Conservation (phyloP, 2,329 filamentous ascomycete genomes). For the Botrytis galanthina region DNA sequence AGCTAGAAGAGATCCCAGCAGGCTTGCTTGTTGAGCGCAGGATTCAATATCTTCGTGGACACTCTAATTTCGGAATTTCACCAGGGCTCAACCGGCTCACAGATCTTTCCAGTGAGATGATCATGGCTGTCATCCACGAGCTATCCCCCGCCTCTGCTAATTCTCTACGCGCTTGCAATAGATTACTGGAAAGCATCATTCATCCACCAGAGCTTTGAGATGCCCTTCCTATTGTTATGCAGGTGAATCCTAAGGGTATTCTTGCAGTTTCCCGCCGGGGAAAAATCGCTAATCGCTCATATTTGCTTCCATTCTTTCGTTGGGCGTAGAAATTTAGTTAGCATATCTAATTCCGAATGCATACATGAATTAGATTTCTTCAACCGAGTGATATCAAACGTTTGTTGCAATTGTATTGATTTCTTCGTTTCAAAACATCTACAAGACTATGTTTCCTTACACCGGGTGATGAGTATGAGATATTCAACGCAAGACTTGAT, state of each 20-base stretch:
- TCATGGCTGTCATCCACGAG: neutral
- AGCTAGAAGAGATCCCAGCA: neutral
- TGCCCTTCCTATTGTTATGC: neutral
- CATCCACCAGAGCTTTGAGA: neutral
- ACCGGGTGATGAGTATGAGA: accelerated
- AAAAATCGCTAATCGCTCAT: neutral
- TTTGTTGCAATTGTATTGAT: neutral
- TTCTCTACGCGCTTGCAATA: neutral
- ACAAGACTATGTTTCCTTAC: neutral
- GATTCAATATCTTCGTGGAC: neutral
- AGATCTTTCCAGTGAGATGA: neutral
- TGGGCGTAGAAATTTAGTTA: neutral
- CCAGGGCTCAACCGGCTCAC: neutral
- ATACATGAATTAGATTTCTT: neutral
- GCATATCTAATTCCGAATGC: neutral
- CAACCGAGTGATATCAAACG: neutral
- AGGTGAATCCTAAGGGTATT: neutral
- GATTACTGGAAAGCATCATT: no score
- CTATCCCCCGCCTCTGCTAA: neutral
- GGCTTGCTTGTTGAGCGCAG: neutral
- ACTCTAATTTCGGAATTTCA: neutral
- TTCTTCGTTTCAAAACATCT: accelerated
- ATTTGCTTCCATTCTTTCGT: neutral
- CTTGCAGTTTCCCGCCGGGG: neutral
- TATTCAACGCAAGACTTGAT: neutral